Conservation (phyloP, 164 flowering plant species). For the Hamamelis virginiana region DNA sequence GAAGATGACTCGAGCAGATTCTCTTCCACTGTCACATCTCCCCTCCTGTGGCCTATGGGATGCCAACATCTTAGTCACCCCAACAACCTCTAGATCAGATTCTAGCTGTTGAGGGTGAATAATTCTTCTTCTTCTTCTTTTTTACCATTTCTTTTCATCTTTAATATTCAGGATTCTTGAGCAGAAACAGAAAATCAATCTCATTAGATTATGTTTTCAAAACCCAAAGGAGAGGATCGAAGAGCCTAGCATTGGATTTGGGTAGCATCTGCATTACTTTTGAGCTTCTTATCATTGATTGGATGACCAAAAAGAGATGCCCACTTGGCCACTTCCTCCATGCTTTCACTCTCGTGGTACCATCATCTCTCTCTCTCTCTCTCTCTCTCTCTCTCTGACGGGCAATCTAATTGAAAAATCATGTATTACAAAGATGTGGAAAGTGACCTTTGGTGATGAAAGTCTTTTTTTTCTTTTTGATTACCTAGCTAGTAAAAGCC, state of each 20-base stretch:
- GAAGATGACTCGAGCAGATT: neutral
- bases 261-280: constrained; percentile 10
- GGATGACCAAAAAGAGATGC: constrained; percentile 17
- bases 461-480: neutral
- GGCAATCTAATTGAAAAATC: too few species aligned
- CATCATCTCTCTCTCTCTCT: too few species aligned
- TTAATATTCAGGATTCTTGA: neutral
- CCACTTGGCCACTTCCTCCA: constrained; percentile 9
- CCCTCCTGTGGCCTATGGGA: neutral
- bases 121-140: neutral
- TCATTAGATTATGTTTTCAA: constrained; percentile 11
- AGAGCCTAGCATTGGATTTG: neutral
- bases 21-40: neutral
- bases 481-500: neutral
- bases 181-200: constrained; percentile 12
- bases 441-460: too few species aligned
- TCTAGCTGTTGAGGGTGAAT: neutral
- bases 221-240: neutral
- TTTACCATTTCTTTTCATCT: neutral
- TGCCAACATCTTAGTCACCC: constrained; percentile 6
- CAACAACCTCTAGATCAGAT: neutral
- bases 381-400: too few species aligned
- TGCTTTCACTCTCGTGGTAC: neutral
- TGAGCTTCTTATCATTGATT: constrained; percentile 7
- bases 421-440: too few species aligned